These are phyloP conservation scores for Globisporangium okanoganense DNA, from an alignment of 352 stramenopile genomes.

Conservation along the genomic window DNA sequence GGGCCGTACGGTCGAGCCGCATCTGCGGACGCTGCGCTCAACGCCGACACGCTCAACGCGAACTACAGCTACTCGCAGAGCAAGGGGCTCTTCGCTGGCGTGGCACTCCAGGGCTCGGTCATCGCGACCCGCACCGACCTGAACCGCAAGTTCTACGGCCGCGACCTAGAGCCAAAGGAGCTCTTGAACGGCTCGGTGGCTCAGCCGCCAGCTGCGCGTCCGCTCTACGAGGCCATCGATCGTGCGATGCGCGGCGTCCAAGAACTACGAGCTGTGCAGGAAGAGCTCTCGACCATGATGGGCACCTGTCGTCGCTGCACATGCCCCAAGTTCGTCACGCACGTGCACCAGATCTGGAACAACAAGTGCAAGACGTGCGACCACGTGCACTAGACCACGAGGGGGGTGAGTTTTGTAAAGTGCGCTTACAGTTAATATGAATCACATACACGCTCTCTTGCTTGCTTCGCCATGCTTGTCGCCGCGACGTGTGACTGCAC, in stretches of 20 bases:
- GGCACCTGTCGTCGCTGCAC: conserved; percentile 17
- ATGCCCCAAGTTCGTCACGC: conserved; percentile 18
- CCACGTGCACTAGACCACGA: conserved; percentile 13
- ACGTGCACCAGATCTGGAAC: conserved; percentile 25
- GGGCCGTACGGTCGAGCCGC: conserved; percentile 79
- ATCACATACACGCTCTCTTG: background rate
- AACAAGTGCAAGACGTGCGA: conserved; percentile 31
- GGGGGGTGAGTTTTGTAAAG: no score
- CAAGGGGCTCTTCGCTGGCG: no score
- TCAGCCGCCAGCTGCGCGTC: conserved; percentile 16
- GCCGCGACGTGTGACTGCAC: no score
- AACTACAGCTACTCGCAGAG: no score
- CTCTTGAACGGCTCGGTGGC: conserved; percentile 28
- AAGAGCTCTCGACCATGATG: conserved; percentile 13
- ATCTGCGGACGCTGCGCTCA: no score
- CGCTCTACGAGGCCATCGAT: conserved; percentile 29
- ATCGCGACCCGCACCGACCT: conserved; percentile 17
- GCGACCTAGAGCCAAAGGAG: conserved; percentile 40
- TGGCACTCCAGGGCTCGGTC: no score
- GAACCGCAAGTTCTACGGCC: conserved; percentile 92
- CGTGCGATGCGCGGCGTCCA: conserved; percentile 20
- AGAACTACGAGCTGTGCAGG: background rate
- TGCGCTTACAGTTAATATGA: background rate
- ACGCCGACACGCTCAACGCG: no score
- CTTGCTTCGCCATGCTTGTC: no score